Evolutionary conservation across 805 yeast genomes (phyloP), one percentile per base, ranked within the genome.

Genomic region (Debaryomyces maramus): DNA sequence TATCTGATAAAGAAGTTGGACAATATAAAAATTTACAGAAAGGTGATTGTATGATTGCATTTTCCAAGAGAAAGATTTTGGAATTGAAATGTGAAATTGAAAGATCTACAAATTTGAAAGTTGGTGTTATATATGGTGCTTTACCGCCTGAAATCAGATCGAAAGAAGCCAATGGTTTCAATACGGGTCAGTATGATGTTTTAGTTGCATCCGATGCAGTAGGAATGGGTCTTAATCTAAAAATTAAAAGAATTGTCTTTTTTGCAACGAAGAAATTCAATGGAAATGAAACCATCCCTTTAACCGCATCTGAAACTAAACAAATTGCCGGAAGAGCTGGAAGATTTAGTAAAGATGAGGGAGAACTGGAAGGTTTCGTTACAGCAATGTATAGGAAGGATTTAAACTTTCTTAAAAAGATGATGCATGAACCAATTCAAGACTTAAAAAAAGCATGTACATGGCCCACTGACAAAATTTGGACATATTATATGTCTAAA

Each of bases 291-390:
- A 63, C 70, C 43, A 61, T 60, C 6, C 57, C 57, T 1, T 59
- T 93, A 21, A 68, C 85, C 0, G 63, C 75, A 3, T 84, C 96
- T 0, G 81, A 82, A 40, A 75, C 84, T 20, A 90, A 89, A 58
- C 99, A 93, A 59, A 91, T 93, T 45, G 97, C 93, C 3, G 99
- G 99, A 1, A 72, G 99, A 46, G 99, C 99, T 0, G 99, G 99
- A 1, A 66, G 99, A 45, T 93, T 67, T 51, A 75, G 53, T 34
- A 50, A 46, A 14, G 55, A 50, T 21, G 48, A 50, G 8, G 70
- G 68, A 5, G 61, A 64, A 36, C 63, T 56, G 64, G 72, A 64
- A 38, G 76, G 76, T 2, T 59, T 70, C 48, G 81, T 85, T 1
- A 73, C 84, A 0, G 80, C 89, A 0, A 65, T 80, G 41, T 59